Evolutionary conservation across 2,329 filamentous ascomycete species (phyloP).

Genomic region (Cryphonectria radicalis): DNA sequence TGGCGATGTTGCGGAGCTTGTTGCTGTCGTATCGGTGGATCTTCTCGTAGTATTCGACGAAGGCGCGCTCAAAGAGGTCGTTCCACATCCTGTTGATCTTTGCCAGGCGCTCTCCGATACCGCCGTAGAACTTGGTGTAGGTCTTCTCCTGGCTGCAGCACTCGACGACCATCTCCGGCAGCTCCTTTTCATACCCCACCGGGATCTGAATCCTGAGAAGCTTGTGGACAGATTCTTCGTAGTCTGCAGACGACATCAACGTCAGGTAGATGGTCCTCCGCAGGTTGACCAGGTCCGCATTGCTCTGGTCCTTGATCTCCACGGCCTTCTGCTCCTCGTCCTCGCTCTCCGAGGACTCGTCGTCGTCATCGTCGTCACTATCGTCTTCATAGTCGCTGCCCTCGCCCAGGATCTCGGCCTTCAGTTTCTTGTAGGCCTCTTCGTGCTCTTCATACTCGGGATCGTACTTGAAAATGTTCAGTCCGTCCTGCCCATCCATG

Average conservation of each 20-base stretch:
- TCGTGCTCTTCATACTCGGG: constrained; percentile 89
- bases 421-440: constrained; percentile 82
- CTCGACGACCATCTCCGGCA: constrained; percentile 96
- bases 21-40: constrained; percentile 98
- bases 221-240: constrained; percentile 97
- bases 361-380: constrained; percentile 73
- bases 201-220: constrained; percentile 93
- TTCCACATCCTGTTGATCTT: constrained; percentile 96
- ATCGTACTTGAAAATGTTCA: constrained; percentile 97
- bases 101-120: constrained; percentile 92
- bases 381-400: constrained; percentile 82
- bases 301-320: constrained; percentile 97
- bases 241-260: constrained; percentile 94
- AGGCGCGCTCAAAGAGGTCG: constrained; percentile 87
- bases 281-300: constrained; percentile 91
- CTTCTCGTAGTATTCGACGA: constrained; percentile 93
- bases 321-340: constrained; percentile 79
- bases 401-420: constrained; percentile 92
- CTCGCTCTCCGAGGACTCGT: constrained; percentile 71
- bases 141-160: constrained; percentile 96
- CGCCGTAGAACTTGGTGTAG: constrained; percentile 95
- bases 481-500: constrained; percentile 79
- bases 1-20: constrained; percentile 88
- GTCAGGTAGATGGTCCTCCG: constrained; percentile 95
- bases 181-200: constrained; percentile 81